Evolutionary conservation across 2,329 filamentous ascomycete species (phyloP), one percentile per base, ranked within the genome.

Genomic region (Colletotrichum siamense): DNA sequence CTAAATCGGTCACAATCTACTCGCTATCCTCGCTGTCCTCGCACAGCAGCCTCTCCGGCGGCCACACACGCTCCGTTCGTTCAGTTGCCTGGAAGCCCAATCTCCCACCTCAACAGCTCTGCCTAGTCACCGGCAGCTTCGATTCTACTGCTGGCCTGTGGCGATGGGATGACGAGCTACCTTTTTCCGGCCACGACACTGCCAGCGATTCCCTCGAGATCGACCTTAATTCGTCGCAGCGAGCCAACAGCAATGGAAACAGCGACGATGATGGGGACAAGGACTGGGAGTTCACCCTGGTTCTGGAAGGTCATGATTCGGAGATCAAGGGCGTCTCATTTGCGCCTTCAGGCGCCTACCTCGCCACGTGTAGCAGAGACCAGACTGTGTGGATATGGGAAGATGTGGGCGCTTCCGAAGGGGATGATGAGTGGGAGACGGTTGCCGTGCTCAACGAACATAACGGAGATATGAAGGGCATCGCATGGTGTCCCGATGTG

Each of bases 381-480:
- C 99, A 99, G 87, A 94, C 92, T 18, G 95, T 99, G 22, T 99
- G 97, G 97, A 95, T 99, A 80, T 99, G 97, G 97, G 97, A 99
- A 85, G 97, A 99, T 83, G 91, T 98, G 70, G 91, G 91, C 52
- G 86, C 86, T 10, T 86, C 87, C 71, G 94, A 95, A 79, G 94
- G 94, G 18, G 96, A 98, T 71, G 96, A 98, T 83, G 97, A 99
- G 83, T 99, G 96, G 88, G 97, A 99, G 89, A 99, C 97, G 3
- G 93, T 99, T 18, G 97, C 96, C 0, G 96, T 99, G 69, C 89
- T 99, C 81, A 95, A 95, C 85, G 97, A 99, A 86, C 97, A 99
- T 83, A 94, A 96, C 63, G 96, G 95, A 26, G 97, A 99, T 85
- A 96, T 99, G 79, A 99, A 99, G 84, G 95, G 93, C 78, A 95